Base-by-base conservation (phyloP, 306 rosid species). In the Citrullus mucosospermus region DNA sequence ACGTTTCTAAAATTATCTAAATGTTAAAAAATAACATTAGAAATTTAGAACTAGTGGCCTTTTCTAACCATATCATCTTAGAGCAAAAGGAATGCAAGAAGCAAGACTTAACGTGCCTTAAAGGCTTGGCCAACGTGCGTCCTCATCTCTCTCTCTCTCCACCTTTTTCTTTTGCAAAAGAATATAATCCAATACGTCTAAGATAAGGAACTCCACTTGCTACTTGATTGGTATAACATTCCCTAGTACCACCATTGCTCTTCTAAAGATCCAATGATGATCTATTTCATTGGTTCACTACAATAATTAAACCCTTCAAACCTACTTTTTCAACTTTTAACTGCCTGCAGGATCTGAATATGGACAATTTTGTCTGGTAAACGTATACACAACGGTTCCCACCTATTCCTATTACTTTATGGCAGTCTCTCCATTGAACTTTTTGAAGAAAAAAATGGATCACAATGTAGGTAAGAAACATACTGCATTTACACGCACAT, bases 71-170 rank as follows among this genome's bases (percentile, higher is more conserved):
- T 50, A 74, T 30, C 15, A 73, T 74, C 58, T 2, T 18, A 15
- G 48, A 25, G 61, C 46, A 74, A 74, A 56, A 51, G 34, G 62
- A 74, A 9, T 53, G 17, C 11, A 13, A 74, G 30, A 74, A 32
- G 63, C 78, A 9, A 74, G 18, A 74, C 78, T 53, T 51, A 39
- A 53, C 20, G 78, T 74, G 78, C 62, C 78, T 74, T 74, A 53
- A 74, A 74, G 63, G 48, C 48, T 53, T 72, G 41, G 30, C 78
- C 78, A 74, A 74, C 62, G 18, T 74, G 62, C 48, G 30, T 74
- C 48, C 30, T 53, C 15, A 15, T 73, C 62, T 74, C 62, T 73
- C 28, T 73, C 28, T 25, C 77, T 32, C 62, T 30, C 17, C 60
- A 50, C n/a, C 60, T 72, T 72, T 48, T 74, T 18, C 78, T 32